Base-by-base conservation (phyloP, 2,329 filamentous ascomycete genomes). In the Uncinocarpus reesii region DNA sequence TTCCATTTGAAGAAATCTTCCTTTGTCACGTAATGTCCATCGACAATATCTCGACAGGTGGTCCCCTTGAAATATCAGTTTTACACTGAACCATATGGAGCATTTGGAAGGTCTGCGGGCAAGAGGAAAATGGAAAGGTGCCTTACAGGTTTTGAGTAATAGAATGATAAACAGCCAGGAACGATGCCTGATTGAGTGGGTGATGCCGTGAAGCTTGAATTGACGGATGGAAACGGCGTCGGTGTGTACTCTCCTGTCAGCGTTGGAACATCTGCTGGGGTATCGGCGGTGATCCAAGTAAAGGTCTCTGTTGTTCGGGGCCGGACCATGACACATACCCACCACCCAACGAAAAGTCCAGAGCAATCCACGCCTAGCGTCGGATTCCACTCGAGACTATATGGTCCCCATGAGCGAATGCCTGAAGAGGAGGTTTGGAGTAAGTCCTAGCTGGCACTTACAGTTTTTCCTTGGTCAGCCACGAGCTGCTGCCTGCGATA, bases 281-380 rank as follows among this genome's bases (percentile, higher is more conserved):
- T 13, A 11, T 23, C 23, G 4, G 18, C 42, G 26, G 37, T 47
- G n/a, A 29, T 42, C 21, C 35, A 50, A 4, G 16, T 28, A 21
- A 50, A 40, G 5, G 26, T 26, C 11, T 34, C 20, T 41, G 44
- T 24, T 24, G 18, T 43, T 24, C 36, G 38, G 43, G 21, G 11
- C 29, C 32, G 23, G 6, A 42, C 38, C 38, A 42, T 28, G 24
- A 51, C 23, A 36, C 49, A 51, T n/a, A 51, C 32, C 49, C 49
- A 51, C 49, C 49, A 51, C 10, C 49, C 49, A n/a, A 44, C 36
- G 26, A 32, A 58, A 1, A 63, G 52, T 3, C 59, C 59, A 15
- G 46, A 49, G 47, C 47, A 50, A 28, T 52, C 47, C 13, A 13
- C 34, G 20, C 32, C 28, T n/a, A 52, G 16, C 13, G 24, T 34